Percentiles rank a stretch among this genome's conserved stretches.
phyloP scores from a whole-genome alignment of 2,329 filamentous ascomycete species.

The Elsinoe fawcettii region DNA sequence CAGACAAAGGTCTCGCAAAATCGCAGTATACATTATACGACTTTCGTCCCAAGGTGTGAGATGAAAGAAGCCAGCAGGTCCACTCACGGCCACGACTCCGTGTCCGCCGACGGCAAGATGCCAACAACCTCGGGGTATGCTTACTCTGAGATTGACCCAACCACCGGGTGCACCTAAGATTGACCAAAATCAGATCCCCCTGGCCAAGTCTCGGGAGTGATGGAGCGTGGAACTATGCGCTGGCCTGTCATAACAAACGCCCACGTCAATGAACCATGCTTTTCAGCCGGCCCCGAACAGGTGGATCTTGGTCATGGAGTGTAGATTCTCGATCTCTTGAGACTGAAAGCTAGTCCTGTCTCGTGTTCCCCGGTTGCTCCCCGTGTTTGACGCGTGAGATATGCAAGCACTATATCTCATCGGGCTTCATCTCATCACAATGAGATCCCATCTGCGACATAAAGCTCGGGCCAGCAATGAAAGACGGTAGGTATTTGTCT shows the following conservation, averaged over 20 bases:
- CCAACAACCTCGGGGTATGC: neutral
- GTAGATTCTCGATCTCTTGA: neutral
- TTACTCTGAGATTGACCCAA: neutral
- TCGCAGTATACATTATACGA: too few species aligned
- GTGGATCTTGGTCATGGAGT: neutral
- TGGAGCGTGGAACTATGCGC: neutral
- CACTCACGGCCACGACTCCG: neutral
- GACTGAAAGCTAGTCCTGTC: neutral
- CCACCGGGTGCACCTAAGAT: neutral
- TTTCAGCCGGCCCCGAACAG: neutral
- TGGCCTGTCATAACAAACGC: neutral
- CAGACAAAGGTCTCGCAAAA: too few species aligned
- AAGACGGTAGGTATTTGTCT: neutral
- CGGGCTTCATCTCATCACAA: conserved; percentile 1
- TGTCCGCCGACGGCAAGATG: neutral
- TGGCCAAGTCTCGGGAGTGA: neutral
- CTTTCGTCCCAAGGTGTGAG: neutral
- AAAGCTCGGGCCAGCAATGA: neutral
- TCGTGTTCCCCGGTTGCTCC: neutral
- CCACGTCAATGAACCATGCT: neutral
- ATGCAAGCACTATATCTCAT: neutral
- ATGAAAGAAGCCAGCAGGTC: neutral
- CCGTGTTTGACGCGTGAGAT: neutral
- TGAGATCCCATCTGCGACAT: conserved; percentile 1
- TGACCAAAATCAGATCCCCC: neutral